Evolutionary conservation across 2,329 filamentous ascomycete species (phyloP), one percentile per base, ranked within the genome.

Genomic region (Sclerotinia subarctica): DNA sequence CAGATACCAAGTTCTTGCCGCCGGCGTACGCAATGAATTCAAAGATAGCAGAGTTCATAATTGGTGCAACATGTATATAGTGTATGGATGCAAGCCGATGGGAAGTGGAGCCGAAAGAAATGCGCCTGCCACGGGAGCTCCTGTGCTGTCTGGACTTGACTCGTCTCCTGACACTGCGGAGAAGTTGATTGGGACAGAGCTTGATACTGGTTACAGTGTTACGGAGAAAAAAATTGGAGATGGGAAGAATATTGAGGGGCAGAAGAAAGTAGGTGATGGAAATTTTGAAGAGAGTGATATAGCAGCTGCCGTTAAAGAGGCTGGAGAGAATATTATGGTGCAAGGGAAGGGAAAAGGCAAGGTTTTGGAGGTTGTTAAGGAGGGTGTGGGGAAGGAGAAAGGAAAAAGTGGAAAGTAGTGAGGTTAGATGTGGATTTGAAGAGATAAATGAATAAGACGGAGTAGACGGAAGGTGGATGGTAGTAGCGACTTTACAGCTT

Each of bases 1-100:
- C 58, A 63, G 59, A 64, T 64, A 64, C 51, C 62, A 64, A 44
- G 51, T 64, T 35, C 62, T 64, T 24, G 47, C 62, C 49, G 62
- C 62, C 10, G 62, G 47, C 49, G 62, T 64, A 11, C 62, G 62
- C 10, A 53, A 64, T 24, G 62, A 64, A 64, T 56, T 64, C 19
- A 53, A 56, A 29, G 62, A 64, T 17, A 26, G 32, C 19, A 26
- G 51, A 15, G 51, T 64, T 3, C 62, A 64, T 5, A 64, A 56
- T 32, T 64, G 62, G 62, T 64, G 62, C 15, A 64, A 64, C 5
- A 29, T 64, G 49, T 64, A 53, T 10, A 29, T 64, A 2, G 60
- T 64, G 8, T 54, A 35, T 24, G 60, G 60, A 3, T 35, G 47
- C 15, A 64, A 64, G 29, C 60, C 47, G 2, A 29, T 5, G 1